Base-by-base conservation (phyloP, 352 stramenopile genomes). In the Aphanomyces euteiches region DNA sequence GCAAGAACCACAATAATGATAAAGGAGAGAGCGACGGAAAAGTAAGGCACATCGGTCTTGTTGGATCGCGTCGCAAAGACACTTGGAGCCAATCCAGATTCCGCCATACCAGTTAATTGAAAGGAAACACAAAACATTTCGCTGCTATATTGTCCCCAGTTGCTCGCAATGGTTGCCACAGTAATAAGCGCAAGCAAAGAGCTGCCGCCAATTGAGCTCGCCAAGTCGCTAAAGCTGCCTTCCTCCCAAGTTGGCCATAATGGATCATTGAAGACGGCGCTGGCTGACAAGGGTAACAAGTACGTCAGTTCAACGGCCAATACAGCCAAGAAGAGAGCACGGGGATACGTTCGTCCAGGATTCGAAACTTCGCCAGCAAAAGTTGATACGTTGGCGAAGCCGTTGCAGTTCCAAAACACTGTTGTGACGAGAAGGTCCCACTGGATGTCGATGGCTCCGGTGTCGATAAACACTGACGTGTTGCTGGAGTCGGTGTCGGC, bases 331-430 rank as follows among this genome's bases (percentile, higher is more conserved):
- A 85, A 75, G 77, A 98, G 96, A 2, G 90, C 92, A 3, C 78
- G 75, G 3, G 92, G 84, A 74, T 96, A 98, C 3, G 83, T 87
- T 10, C 75, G 79, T 2, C 79, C 85, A 0, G 92, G 92, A 74
- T 96, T 89, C 7, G 87, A 73, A 10, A 98, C 88, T 64, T 98
- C 91, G 2, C 84, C 91, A 4, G 89, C 92, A 72, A 98, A 98
- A 5, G 88, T 85, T 0, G 90, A 96, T 2, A 88, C 87, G 66
- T 83, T 89, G 73, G 98, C 89, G 73, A 97, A 98, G 37, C 89
- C 93, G 73, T 98, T 97, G 53, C 96, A 91, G 77, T 97, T 98
- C 93, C 95, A 98, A 78, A 98, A 98, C 43, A 98, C 77, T 37
- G 95, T 96, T 76, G 98, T 98, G 7, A 98, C 63, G 36, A 93